phyloP scores from a whole-genome alignment of 352 stramenopile species.

The Hyaloperonospora arabidopsidis region DNA sequence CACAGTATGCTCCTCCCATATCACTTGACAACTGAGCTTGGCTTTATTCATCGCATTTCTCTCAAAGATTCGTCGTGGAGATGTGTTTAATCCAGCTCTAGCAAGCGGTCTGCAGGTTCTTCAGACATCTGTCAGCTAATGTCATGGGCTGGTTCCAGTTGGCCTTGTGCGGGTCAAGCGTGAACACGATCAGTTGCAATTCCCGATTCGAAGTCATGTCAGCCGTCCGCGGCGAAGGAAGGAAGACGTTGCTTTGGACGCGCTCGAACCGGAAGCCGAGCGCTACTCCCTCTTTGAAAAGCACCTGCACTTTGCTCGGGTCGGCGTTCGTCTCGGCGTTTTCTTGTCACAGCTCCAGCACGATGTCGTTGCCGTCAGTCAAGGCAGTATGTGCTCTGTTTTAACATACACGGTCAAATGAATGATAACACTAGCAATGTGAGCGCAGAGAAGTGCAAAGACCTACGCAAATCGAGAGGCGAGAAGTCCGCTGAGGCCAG shows the following conservation, averaged over 20 bases:
- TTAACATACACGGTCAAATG: no score
- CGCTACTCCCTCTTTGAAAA: conserved; percentile 35
- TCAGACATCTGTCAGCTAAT: conserved; percentile 34
- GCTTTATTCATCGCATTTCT: no score
- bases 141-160: conserved; percentile 34
- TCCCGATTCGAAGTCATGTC: conserved; percentile 36
- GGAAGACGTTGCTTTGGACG: conserved; percentile 28
- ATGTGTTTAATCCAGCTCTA: no score
- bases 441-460: conserved; percentile 1
- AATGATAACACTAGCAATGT: neutral
- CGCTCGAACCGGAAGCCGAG: conserved; percentile 39
- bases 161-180: conserved; percentile 26
- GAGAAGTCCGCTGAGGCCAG: conserved; percentile 49
- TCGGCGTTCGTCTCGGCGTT: conserved; percentile 33
- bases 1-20: no score
- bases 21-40: no score
- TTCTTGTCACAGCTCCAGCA: conserved; percentile 45
- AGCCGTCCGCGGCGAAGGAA: conserved; percentile 33
- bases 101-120: conserved; percentile 42
- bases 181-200: conserved; percentile 45
- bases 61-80: no score
- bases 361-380: conserved; percentile 68
- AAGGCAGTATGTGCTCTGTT: conserved; percentile 38
- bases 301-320: conserved; percentile 27
- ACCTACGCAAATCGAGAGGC: conserved; percentile 53